These are phyloP conservation scores for Ceratocystis albifundus DNA, from an alignment of 2,329 filamentous ascomycete genomes.

Conservation along the genomic window DNA sequence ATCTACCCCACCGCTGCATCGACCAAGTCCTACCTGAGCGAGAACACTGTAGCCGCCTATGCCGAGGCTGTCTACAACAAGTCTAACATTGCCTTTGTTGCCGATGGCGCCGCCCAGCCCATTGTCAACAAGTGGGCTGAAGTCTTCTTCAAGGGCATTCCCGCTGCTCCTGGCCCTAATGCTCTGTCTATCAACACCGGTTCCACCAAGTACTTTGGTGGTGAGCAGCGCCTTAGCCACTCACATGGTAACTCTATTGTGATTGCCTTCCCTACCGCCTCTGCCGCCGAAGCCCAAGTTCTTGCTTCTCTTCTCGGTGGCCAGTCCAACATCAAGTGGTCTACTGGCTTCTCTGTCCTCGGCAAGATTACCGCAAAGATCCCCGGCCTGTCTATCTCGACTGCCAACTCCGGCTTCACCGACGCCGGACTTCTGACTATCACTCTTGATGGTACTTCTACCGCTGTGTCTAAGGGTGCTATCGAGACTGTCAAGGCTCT, in stretches of 20 bases:
- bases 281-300: constrained; percentile 83
- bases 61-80: constrained; percentile 73
- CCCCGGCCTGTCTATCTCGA: constrained; percentile 55
- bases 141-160: constrained; percentile 74
- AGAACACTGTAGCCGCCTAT: constrained; percentile 62
- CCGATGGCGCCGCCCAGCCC: constrained; percentile 68
- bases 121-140: constrained; percentile 80
- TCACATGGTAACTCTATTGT: constrained; percentile 69
- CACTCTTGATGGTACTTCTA: constrained; percentile 63
- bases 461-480: constrained; percentile 61
- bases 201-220: constrained; percentile 80
- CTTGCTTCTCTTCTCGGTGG: constrained; percentile 83
- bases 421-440: constrained; percentile 85
- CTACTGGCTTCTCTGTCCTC: constrained; percentile 80
- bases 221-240: constrained; percentile 80
- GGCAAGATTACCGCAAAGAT: constrained; percentile 61
- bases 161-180: constrained; percentile 39
- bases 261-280: constrained; percentile 71
- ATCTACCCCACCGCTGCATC: constrained; percentile 60
- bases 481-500: constrained; percentile 68
- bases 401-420: constrained; percentile 76
- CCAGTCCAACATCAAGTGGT: constrained; percentile 88
- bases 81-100: constrained; percentile 81
- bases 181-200: constrained; percentile 40
- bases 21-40: constrained; percentile 67